Conservation (phyloP, 148 eudicot species). For the Polygonum aviculare region DNA sequence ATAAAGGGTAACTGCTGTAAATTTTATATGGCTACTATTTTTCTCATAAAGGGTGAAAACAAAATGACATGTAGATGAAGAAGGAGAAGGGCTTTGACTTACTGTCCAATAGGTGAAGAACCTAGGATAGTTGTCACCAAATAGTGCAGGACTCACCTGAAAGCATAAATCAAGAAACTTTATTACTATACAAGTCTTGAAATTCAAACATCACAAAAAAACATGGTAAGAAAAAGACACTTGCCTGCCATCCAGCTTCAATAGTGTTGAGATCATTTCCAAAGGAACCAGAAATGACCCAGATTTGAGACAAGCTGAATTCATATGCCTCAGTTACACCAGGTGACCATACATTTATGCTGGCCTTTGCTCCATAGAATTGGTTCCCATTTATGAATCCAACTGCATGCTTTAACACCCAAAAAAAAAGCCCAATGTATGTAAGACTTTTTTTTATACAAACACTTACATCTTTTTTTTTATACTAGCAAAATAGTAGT, state of each 20-base stretch:
- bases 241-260: conserved; percentile 99
- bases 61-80: background rate
- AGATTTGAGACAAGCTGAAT: conserved; percentile 88
- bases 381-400: conserved; percentile 82
- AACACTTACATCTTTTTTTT: background rate
- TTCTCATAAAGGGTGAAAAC: background rate
- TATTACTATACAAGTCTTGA: background rate
- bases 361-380: conserved; percentile 93
- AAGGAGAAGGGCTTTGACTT: conserved; percentile 16
- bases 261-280: conserved; percentile 93
- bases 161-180: conserved; percentile 2
- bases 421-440: background rate
- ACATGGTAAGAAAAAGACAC: background rate
- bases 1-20: background rate
- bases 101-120: conserved; percentile 99
- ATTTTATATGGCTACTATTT: too few species aligned
- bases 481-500: background rate
- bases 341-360: conserved; percentile 95
- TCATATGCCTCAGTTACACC: conserved; percentile 62
- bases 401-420: conserved; percentile 69
- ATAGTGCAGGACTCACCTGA: conserved; percentile 89
- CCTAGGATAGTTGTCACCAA: conserved; percentile 82
- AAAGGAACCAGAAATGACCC: conserved; percentile 92
- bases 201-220: background rate
- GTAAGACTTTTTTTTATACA: too few species aligned